Conservation (phyloP, 164 flowering plant genomes). For the Chloranthus sessilifolius region DNA sequence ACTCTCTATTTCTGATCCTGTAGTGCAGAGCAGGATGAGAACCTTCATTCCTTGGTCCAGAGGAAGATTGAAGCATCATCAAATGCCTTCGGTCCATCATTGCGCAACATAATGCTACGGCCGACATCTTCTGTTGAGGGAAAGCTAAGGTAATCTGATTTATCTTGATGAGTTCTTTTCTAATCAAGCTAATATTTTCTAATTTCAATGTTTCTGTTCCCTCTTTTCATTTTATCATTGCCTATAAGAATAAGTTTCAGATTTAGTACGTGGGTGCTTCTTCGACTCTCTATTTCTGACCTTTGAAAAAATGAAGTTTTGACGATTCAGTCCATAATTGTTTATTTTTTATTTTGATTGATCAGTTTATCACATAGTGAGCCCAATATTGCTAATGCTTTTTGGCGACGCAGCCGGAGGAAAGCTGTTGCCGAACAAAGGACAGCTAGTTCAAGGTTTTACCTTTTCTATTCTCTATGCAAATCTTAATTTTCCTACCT, state of each 20-base stretch:
- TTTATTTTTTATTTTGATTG: constrained; percentile 13
- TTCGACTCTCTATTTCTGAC: not conserved
- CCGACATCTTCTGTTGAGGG: constrained; percentile 48
- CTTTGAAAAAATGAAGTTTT: not conserved
- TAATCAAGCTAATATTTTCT: not conserved
- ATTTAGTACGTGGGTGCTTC: not conserved
- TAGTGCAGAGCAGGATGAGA: constrained; percentile 76
- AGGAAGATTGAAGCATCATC: constrained; percentile 51
- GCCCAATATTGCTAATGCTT: constrained; percentile 74
- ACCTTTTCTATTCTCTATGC: not conserved
- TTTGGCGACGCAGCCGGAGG: constrained; percentile 83
- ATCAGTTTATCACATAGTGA: constrained; percentile 86
- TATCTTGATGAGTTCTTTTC: not conserved
- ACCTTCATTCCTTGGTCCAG: constrained; percentile 39
- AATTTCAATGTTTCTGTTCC: not conserved
- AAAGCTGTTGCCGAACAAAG: constrained; percentile 80
- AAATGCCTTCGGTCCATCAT: constrained; percentile 55
- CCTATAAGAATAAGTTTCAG: constrained; percentile 5
- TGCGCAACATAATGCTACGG: constrained; percentile 57
- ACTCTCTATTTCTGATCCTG: constrained; percentile 7
- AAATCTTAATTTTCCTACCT: not conserved
- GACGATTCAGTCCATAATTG: constrained; percentile 1
- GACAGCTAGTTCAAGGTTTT: constrained; percentile 91
- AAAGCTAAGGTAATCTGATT: constrained; percentile 50
- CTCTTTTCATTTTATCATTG: not conserved